These are phyloP conservation scores for Stenogyne calaminthoides DNA, from an alignment of 305 asterid genomes.

Conservation along the genomic window DNA sequence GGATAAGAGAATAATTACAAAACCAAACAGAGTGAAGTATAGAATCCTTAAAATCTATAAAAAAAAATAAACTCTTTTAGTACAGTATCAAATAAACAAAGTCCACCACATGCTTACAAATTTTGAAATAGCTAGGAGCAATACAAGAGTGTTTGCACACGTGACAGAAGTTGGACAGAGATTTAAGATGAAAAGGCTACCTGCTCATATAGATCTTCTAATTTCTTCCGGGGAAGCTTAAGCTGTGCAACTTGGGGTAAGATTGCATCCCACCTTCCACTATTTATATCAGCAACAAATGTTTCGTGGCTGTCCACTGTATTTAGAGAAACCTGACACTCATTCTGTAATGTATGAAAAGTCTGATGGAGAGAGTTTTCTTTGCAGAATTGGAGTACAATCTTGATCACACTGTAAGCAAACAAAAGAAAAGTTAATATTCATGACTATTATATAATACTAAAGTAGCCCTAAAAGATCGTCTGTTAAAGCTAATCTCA, in stretches of 20 bases:
- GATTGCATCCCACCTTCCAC: conserved; percentile 99
- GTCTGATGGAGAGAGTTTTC: conserved; percentile 94
- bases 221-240: conserved; percentile 86
- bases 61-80: not conserved
- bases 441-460: not conserved
- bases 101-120: not conserved
- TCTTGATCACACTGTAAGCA: conserved; percentile 86
- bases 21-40: conserved; percentile 20
- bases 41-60: not conserved
- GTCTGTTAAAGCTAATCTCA: not conserved
- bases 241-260: conserved; percentile 96
- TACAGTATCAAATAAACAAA: not conserved
- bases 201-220: conserved; percentile 98
- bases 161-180: conserved; percentile 11
- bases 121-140: not conserved
- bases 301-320: conserved; percentile 97
- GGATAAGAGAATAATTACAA: conserved; percentile 17
- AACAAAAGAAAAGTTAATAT: not conserved
- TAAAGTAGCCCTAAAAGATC: conserved; percentile 7
- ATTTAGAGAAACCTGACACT: conserved; percentile 96
- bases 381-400: conserved; percentile 97
- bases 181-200: conserved; percentile 35
- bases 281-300: conserved; percentile 83
- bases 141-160: conserved; percentile 1
- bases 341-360: conserved; percentile 86